Conservation (phyloP, 306 rosid species). For the Quercus alba region DNA sequence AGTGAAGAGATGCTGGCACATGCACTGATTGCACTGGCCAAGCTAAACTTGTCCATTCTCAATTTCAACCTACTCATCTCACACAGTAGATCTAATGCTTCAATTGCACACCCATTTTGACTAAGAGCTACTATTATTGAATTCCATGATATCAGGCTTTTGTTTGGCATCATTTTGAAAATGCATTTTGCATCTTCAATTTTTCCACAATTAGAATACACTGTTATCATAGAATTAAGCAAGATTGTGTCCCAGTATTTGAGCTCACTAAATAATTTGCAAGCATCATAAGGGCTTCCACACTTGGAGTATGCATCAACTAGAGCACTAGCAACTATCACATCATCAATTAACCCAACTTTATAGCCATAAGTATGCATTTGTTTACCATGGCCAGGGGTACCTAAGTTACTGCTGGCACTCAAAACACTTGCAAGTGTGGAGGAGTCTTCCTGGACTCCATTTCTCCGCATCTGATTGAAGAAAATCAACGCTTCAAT, state of each 20-base stretch:
- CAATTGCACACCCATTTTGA: slow-evolving; percentile 60
- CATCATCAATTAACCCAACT: slow-evolving; percentile 46
- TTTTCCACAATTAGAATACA: slow-evolving; percentile 65
- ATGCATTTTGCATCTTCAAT: slow-evolving; percentile 64
- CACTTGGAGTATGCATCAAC: slow-evolving; percentile 77
- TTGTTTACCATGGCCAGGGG: slow-evolving; percentile 41
- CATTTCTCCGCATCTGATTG: slow-evolving; percentile 48
- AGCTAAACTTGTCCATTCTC: slow-evolving; percentile 64
- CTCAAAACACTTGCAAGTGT: slow-evolving; percentile 56
- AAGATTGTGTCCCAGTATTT: slow-evolving; percentile 53
- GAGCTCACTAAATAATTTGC: slow-evolving; percentile 68
- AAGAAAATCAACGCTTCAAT: slow-evolving; percentile 56
- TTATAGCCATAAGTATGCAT: slow-evolving; percentile 58
- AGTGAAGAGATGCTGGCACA: slow-evolving; percentile 63
- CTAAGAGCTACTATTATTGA: slow-evolving; percentile 65
- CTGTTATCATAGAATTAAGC: slow-evolving; percentile 72
- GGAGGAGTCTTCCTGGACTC: slow-evolving; percentile 48
- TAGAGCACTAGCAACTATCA: slow-evolving; percentile 60
- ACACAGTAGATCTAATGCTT: slow-evolving; percentile 54
- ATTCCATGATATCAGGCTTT: slow-evolving; percentile 79
- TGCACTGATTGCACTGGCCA: slow-evolving; percentile 65
- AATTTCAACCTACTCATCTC: slow-evolving; percentile 55
- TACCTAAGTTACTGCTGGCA: slow-evolving; percentile 44
- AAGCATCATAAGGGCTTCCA: slow-evolving; percentile 55
- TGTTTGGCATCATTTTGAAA: slow-evolving; percentile 50